phyloP scores from a whole-genome alignment of 352 stramenopile genomes.

The Globisporangium canariense region DNA sequence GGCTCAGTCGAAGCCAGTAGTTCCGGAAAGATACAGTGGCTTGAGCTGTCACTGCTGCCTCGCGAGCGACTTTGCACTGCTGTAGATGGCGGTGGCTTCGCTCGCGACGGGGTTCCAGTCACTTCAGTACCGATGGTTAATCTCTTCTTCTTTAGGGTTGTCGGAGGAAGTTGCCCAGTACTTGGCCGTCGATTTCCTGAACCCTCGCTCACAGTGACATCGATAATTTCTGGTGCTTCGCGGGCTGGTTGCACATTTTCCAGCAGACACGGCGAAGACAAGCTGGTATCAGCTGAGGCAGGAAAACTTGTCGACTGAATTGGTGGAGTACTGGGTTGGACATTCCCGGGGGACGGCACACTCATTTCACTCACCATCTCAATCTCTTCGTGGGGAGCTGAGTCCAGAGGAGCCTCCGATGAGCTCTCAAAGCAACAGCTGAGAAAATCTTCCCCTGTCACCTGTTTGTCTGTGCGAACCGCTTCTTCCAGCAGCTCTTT shows the following conservation, averaged over 20 bases:
- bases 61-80: not conserved
- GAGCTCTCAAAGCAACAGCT: not conserved
- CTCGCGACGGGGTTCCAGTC: not conserved
- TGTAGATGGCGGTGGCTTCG: not conserved
- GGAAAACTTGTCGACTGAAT: not conserved
- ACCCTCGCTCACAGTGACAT: not conserved
- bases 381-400: not conserved
- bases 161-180: not conserved
- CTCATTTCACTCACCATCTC: not conserved
- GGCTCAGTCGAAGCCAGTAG: constrained; percentile 43
- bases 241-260: not conserved
- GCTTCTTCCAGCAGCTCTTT: not conserved
- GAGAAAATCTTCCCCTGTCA: constrained; percentile 1
- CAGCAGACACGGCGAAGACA: constrained; percentile 14
- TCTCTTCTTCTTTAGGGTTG: constrained; percentile 6
- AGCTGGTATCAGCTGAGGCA: constrained; percentile 12
- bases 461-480: not conserved
- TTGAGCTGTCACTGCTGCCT: constrained; percentile 9
- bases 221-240: not conserved
- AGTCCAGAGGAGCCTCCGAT: not conserved
- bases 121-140: not conserved
- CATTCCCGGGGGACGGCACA: not conserved
- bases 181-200: not conserved
- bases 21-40: constrained; percentile 40
- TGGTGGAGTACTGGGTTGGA: not conserved